Evolutionary conservation across 305 asterid genomes (phyloP), one percentile per base, ranked within the genome.

Genomic region (Fraxinus sp.): DNA sequence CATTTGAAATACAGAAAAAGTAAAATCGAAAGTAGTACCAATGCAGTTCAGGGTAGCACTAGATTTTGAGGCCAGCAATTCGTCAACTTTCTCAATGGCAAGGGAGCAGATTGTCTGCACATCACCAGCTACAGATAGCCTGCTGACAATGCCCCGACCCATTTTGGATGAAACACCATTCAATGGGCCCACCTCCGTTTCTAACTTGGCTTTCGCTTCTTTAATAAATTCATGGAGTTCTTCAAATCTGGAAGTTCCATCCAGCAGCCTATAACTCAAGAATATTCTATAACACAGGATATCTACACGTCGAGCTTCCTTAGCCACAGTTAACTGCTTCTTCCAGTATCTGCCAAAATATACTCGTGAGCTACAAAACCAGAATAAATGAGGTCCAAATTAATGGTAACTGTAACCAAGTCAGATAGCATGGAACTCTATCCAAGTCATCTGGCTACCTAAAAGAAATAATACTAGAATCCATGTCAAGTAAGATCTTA

Each of bases 271-370:
- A 84, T 89, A 91, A 83, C 99, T 90, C 89, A 95, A 87, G 87
- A 83, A 89, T 90, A 95, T 91, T 86, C 98, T 90, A 85, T 93
- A 85, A 82, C 97, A 93, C 66, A 95, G 94, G 43, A 84, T 84
- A 81, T 95, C 99, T 73, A 95, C 93, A 73, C 97, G 92, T 20
- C 97, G 97, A 55, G 97, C 98, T 83, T 93, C 99, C 91, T 91
- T 95, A n/a, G 98, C 99, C 64, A 91, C 88, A 83, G 73, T 83
- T 80, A 95, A 85, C 90, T 94, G 99, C 89, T 94, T 94, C 91
- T 91, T 93, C 99, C 96, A 95, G 84, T 86, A 93, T 81, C 99
- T 95, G 91, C 30, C 77, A 88, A 77, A 86, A 77, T 75, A 72
- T 7, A 35, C 28, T 26, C 36, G 11, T 13, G 14, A 71, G 46